Evolutionary conservation across 129 eudicot genomes (phyloP).

Genomic region (Calendula officinalis): DNA sequence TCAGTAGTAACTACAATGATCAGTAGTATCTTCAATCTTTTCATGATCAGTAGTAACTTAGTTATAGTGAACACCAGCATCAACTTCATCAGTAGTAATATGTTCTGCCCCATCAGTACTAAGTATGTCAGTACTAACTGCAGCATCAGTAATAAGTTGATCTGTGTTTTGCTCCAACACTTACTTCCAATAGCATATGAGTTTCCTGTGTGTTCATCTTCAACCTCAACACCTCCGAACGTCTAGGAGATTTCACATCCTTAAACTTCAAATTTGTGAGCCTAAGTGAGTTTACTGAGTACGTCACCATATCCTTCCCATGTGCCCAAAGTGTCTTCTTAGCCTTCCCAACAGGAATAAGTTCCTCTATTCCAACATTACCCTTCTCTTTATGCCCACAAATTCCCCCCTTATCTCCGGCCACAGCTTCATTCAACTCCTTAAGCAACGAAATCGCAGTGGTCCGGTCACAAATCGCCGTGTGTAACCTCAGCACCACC

Average conservation of each 20-base stretch:
- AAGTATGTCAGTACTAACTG: too few relatives aligned
- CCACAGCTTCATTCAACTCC: constrained; percentile 46
- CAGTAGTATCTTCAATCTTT: too few relatives aligned
- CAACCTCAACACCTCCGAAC: constrained; percentile 46
- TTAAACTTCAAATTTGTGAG: constrained; percentile 53
- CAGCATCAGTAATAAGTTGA: too few relatives aligned
- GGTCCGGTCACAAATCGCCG: constrained; percentile 51
- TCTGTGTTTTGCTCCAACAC: too few relatives aligned
- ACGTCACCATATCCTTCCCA: constrained; percentile 54
- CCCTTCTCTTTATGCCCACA: constrained; percentile 40
- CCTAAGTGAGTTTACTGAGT: constrained; percentile 45
- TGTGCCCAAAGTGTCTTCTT: constrained; percentile 64
- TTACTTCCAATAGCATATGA: constrained; percentile 42
- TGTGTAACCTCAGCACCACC: constrained; percentile 42
- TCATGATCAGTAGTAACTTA: too few relatives aligned
- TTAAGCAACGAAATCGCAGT: constrained; percentile 49
- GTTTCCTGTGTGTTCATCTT: constrained; percentile 40
- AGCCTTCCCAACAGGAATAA: constrained; percentile 45
- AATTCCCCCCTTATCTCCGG: constrained; percentile 13
- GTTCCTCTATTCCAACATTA: constrained; percentile 49
- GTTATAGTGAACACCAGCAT: too few relatives aligned
- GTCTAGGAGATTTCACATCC: constrained; percentile 40
- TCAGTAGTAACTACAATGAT: too few relatives aligned
- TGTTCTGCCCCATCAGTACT: too few relatives aligned
- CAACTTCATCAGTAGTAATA: too few relatives aligned